Base-by-base conservation (phyloP, 495 filamentous ascomycete genomes). In the Polyplosphaeria fusca region DNA sequence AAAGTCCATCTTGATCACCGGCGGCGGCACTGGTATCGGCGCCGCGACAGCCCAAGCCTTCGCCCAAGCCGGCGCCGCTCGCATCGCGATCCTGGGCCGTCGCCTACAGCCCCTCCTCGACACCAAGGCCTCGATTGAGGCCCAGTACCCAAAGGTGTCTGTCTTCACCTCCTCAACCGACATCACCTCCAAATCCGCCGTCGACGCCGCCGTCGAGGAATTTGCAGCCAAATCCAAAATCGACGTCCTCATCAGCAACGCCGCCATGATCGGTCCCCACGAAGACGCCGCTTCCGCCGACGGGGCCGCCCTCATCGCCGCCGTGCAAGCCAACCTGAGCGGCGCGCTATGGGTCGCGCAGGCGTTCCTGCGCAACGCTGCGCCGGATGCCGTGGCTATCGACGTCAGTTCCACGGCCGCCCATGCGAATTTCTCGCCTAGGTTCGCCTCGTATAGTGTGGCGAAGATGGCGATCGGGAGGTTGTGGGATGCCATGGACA, bases 381-480 rank as follows among this genome's bases (percentile, higher is more conserved):
- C 69, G 3, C 20, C 42, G 5, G 65, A 75, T 46, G 71, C 71
- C 0, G 69, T 73, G 3, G 67, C 63, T 25, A 72, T 78, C 38
- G 66, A 74, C 16, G 54, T 74, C 22, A 61, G 60, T 44, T 74
- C 74, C 0, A 65, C 52, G n/a, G 69, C 62, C 13, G 71, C 73
- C 5, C 71, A 78, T 61, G 3, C 75, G 14, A 70, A 72, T 52
- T 65, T 69, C 24, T 63, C 38, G 19, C 51, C 67, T n/a, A 47
- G 26, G 2, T 69, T 70, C 30, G 53, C 64, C 32, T 58, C 69
- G 2, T 79, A 79, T 58, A 65, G 44, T 25, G 50, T 71, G n/a
- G 64, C 70, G 4, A 80, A 80, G 63, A 26, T 71, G 42, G 76
- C 73, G 0, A 61, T 68, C 14, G 68, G 66, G 40, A 67, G 74